Conservation (phyloP, 2,329 filamentous ascomycete species). For the Ascochyta pisi region DNA sequence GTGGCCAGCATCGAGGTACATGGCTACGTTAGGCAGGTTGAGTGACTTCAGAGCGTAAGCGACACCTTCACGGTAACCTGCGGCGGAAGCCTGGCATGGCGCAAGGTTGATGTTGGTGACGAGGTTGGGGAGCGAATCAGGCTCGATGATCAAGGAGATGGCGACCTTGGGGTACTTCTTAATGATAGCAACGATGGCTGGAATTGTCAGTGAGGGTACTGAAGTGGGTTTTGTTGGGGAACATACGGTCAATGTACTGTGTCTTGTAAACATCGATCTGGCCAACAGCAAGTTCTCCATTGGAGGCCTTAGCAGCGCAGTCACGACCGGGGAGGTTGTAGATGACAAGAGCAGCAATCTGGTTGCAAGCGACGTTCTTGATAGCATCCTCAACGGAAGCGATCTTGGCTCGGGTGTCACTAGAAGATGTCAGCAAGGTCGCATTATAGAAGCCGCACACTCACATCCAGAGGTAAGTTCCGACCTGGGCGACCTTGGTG, state of each 20-base stretch:
- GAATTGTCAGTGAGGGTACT: neutral
- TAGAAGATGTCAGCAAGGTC: slow-evolving; percentile 38
- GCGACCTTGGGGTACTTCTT: slow-evolving; percentile 60
- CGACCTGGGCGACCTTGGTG: slow-evolving; percentile 56
- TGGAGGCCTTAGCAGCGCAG: slow-evolving; percentile 69
- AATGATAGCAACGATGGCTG: slow-evolving; percentile 60
- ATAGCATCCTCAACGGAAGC: slow-evolving; percentile 57
- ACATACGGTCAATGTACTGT: slow-evolving; percentile 60
- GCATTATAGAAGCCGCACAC: slow-evolving; percentile 21
- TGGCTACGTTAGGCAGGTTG: slow-evolving; percentile 68
- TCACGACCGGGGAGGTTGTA: slow-evolving; percentile 72
- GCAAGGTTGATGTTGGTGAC: slow-evolving; percentile 65
- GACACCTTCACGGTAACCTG: slow-evolving; percentile 64
- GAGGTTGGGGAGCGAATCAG: slow-evolving; percentile 69
- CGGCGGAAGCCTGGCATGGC: slow-evolving; percentile 63
- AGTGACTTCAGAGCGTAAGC: slow-evolving; percentile 65
- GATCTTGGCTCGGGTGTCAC: slow-evolving; percentile 59
- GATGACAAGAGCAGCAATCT: slow-evolving; percentile 64
- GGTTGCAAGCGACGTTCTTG: slow-evolving; percentile 57
- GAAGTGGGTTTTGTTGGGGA: no score
- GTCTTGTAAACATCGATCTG: slow-evolving; percentile 59
- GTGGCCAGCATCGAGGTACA: slow-evolving; percentile 71
- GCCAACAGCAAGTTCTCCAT: slow-evolving; percentile 67
- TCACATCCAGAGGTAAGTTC: slow-evolving; percentile 63
- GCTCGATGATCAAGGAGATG: slow-evolving; percentile 59